Conservation (phyloP, 129 eudicot genomes). For the Arctium lappa region DNA sequence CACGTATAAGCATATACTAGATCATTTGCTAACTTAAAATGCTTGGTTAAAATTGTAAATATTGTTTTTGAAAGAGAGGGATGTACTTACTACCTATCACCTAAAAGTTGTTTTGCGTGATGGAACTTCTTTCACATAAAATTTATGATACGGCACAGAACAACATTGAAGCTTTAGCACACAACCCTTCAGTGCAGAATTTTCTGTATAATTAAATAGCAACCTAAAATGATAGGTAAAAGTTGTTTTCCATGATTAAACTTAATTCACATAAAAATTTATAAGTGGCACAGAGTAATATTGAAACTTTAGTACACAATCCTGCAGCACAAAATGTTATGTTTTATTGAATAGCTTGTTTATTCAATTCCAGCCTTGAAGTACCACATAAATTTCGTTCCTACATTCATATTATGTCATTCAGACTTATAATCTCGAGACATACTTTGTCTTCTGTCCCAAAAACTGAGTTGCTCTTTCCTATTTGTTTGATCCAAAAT, state of each 20-base stretch:
- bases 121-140: constrained; percentile 3
- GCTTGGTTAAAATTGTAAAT: background rate
- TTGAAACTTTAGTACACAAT: background rate
- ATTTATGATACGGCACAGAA: background rate
- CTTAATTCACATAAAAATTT: background rate
- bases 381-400: background rate
- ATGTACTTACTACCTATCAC: background rate
- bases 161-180: background rate
- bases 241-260: background rate
- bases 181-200: background rate
- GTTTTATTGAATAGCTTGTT: background rate
- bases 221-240: background rate
- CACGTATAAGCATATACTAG: background rate
- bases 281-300: background rate
- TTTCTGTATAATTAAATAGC: background rate
- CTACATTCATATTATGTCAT: background rate
- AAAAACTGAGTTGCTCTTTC: background rate
- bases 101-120: background rate
- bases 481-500: background rate
- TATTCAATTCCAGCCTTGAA: background rate
- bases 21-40: background rate
- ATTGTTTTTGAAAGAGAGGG: background rate
- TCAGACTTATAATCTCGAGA: background rate
- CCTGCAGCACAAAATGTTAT: background rate
- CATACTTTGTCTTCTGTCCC: background rate